phyloP scores from a whole-genome alignment of 2,329 filamentous ascomycete genomes.

The Bipolaris bicolor region DNA sequence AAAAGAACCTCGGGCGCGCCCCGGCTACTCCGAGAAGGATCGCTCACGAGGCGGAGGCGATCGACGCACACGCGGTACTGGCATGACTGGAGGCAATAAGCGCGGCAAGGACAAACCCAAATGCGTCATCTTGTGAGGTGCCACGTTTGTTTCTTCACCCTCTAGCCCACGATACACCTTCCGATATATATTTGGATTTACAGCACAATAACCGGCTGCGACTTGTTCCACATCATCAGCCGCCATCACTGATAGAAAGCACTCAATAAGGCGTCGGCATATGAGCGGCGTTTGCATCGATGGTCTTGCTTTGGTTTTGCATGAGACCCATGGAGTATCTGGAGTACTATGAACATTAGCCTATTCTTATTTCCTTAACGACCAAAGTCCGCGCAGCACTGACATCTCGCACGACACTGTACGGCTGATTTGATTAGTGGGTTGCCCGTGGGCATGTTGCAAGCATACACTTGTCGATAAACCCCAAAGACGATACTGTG shows the following conservation, averaged over 20 bases:
- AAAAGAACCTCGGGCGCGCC: slow-evolving; percentile 21
- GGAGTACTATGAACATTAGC: slow-evolving; percentile 30
- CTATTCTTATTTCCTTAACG: slow-evolving; percentile 22
- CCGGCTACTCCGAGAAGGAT: slow-evolving; percentile 25
- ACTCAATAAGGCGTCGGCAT: slow-evolving; percentile 44
- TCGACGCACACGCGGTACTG: slow-evolving; percentile 19
- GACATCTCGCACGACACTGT: slow-evolving; percentile 31
- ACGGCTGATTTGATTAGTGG: slow-evolving; percentile 28
- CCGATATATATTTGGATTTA: slow-evolving; percentile 34
- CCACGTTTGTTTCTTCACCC: slow-evolving; percentile 2
- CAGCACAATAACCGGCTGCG: slow-evolving; percentile 36
- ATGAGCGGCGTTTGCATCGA: slow-evolving; percentile 47
- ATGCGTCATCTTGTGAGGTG: slow-evolving; percentile 43
- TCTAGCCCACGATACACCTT: slow-evolving; percentile 15
- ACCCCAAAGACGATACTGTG: slow-evolving; percentile 7
- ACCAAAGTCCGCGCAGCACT: slow-evolving; percentile 21
- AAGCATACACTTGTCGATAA: slow-evolving; percentile 8
- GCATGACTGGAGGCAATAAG: slow-evolving; percentile 21
- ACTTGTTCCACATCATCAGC: slow-evolving; percentile 32
- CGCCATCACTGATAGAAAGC: slow-evolving; percentile 39
- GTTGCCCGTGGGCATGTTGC: slow-evolving; percentile 8
- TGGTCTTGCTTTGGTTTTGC: slow-evolving; percentile 38
- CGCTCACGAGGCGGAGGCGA: slow-evolving; percentile 23
- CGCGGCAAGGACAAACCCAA: slow-evolving; percentile 40
- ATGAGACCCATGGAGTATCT: slow-evolving; percentile 42